Conservation (phyloP, 192 early-diverging fungal genomes). For the Backusella macrospora region DNA sequence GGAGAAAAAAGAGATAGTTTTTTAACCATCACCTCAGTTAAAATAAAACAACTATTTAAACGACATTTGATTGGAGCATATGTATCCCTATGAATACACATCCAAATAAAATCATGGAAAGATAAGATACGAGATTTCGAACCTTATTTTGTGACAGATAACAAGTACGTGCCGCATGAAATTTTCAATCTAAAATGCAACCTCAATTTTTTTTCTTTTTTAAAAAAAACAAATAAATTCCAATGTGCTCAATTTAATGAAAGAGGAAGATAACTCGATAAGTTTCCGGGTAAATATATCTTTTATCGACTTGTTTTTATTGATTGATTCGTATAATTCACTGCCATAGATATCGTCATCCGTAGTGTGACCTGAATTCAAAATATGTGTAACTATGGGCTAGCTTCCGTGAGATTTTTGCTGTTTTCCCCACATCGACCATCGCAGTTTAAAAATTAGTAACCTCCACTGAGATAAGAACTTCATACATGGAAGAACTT, state of each 20-base stretch:
- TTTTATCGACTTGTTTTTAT: background rate
- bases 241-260: background rate
- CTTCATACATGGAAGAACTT: background rate
- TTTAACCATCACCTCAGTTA: constrained; percentile 6
- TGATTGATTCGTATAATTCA: background rate
- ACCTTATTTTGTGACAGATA: constrained; percentile 20
- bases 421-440: background rate
- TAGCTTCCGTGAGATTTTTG: background rate
- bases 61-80: constrained; percentile 11
- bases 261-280: background rate
- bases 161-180: background rate
- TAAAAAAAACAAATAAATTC: constrained; percentile 10
- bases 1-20: background rate
- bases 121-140: constrained; percentile 23
- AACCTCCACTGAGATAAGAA: background rate
- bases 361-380: background rate
- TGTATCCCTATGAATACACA: constrained; percentile 3
- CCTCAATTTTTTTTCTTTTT: background rate
- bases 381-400: background rate
- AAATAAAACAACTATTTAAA: constrained; percentile 10
- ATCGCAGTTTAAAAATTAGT: constrained; percentile 1
- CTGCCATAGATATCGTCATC: background rate
- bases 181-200: background rate
- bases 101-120: constrained; percentile 1
- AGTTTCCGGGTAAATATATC: background rate